These are phyloP conservation scores for Lycium ferocissimum DNA, from an alignment of 257 asterid genomes.

Conservation along the genomic window DNA sequence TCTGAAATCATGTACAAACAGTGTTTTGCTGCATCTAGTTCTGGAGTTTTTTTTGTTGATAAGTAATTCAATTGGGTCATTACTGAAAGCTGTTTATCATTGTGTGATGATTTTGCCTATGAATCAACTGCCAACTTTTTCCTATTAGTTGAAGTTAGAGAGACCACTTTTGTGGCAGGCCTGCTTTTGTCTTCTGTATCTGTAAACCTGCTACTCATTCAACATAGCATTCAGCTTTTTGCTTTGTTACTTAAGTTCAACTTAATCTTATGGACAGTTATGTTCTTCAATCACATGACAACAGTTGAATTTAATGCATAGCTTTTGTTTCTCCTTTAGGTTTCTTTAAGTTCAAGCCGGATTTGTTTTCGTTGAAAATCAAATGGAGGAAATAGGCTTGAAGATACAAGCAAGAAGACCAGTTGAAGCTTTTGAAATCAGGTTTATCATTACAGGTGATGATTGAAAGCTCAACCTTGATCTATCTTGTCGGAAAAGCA, in stretches of 20 bases:
- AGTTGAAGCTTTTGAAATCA: conserved; percentile 43
- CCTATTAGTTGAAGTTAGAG: not conserved
- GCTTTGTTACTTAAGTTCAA: not conserved
- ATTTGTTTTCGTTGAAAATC: too few relatives aligned
- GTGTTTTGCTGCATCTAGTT: not conserved
- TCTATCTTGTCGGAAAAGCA: too few relatives aligned
- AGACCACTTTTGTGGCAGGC: not conserved
- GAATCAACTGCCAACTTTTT: not conserved
- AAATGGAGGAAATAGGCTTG: conserved; percentile 68
- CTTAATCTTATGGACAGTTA: not conserved
- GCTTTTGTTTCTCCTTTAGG: too few relatives aligned
- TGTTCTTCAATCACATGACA: not conserved
- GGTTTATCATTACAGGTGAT: conserved; percentile 19
- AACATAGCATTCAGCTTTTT: not conserved
- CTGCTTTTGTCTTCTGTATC: not conserved
- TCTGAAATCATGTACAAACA: not conserved
- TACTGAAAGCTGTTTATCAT: not conserved
- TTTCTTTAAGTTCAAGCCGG: too few relatives aligned
- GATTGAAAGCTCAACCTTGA: too few relatives aligned
- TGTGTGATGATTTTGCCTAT: not conserved
- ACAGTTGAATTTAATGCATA: not conserved
- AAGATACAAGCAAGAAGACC: conserved; percentile 53
- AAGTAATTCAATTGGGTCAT: not conserved
- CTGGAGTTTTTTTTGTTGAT: not conserved
- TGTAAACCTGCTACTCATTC: not conserved